Base-by-base conservation (phyloP, 768 basidiomycete genomes). In the Tylopilus intermedius region DNA sequence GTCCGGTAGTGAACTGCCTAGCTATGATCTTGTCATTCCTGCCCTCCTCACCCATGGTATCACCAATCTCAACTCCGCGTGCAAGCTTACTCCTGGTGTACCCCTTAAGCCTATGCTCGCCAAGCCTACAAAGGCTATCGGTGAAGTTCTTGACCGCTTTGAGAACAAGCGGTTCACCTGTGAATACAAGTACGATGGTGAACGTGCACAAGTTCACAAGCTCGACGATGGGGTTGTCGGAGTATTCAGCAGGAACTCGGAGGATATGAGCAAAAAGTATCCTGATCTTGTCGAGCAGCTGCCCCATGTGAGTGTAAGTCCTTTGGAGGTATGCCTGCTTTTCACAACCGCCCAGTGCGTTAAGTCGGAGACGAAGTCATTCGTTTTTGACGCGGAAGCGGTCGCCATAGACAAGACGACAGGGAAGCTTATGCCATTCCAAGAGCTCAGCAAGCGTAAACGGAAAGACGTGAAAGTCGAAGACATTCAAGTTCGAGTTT, bases 151-250 rank as follows among this genome's bases (percentile, higher is more conserved):
- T 21, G 95, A 99, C 71, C 77, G 94, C 52, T 99, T 98, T 64
- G 96, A 99, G 70, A 85, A 84, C 64, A 94, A 94, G 70, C 81
- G 79, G 49, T 98, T 99, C 67, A 97, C 96, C 8, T 98, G 94
- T 72, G 96, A 99, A 74, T 99, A 99, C 72, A 99, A 99, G 70
- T 99, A 99, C 60, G 96, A 99, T 58, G 96, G 96, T 7, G 96
- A 99, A 68, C 85, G 96, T 44, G 96, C 96, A 14, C 94, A 97
- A 74, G 88, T 95, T 3, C 96, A 99, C 70, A 83, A 78, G 64
- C 72, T 93, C 44, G 82, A 83, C 40, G 79, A 92, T 62, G 95
- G 94, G 1, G 79, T 77, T 4, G 84, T 99, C 18, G 80, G 81
- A n/a, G 86, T 99, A 40, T 99, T 97, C 71, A 94, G 92, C 67